These are phyloP conservation scores for Cyanidioschyzon merolae DNA, from an alignment of 23 red algal species.

Conservation along the genomic window DNA sequence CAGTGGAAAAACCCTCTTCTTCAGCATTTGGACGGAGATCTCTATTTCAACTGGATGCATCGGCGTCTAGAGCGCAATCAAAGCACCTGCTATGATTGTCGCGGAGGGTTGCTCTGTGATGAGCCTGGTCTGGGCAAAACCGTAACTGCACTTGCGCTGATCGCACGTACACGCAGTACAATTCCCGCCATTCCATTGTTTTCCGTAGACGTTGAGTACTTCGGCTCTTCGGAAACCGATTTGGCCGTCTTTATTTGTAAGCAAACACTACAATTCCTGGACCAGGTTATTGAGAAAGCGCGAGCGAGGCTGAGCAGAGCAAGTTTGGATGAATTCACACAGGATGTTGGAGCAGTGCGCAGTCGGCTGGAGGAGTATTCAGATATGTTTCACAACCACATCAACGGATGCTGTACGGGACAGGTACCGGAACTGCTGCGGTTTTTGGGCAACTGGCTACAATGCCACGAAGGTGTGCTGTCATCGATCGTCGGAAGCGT, in stretches of 20 bases:
- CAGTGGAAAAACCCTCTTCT: neutral
- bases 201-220: neutral
- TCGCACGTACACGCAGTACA: slow-evolving; percentile 50
- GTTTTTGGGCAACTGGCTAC: no score
- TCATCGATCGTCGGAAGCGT: neutral
- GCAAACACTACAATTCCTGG: neutral
- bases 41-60: neutral
- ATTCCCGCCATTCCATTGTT: neutral
- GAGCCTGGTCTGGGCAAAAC: slow-evolving; percentile 98
- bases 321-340: neutral
- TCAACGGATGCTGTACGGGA: no score
- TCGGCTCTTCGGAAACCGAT: neutral
- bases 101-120: slow-evolving; percentile 83
- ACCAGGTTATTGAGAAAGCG: neutral
- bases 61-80: neutral
- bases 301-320: neutral
- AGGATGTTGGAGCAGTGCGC: no score
- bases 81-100: slow-evolving; percentile 11
- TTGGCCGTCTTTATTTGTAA: neutral
- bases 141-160: slow-evolving; percentile 50
- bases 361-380: no score
- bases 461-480: neutral
- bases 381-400: no score
- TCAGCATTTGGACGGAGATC: neutral
- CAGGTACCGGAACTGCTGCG: no score